Evolutionary conservation across 2,329 filamentous ascomycete species (phyloP), one percentile per base, ranked within the genome.

Genomic region (Parascedosporium putredinis): DNA sequence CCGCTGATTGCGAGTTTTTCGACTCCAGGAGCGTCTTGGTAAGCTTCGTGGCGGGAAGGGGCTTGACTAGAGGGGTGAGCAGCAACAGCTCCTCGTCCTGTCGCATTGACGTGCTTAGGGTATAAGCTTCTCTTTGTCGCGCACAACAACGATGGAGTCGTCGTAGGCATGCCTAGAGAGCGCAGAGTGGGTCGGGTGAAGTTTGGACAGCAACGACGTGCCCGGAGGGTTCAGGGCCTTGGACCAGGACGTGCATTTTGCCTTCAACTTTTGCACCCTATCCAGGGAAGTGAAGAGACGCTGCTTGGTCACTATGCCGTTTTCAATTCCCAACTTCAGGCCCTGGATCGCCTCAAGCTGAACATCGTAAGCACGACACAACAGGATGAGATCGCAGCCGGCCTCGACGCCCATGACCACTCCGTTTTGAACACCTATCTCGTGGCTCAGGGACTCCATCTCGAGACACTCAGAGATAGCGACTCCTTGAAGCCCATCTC

Each of bases 401-500:
- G 93, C 91, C 63, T 95, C 93, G 47, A 96, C 87, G 3, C 93
- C 93, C 89, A 96, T 96, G 57, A 97, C 88, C 1, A 91, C 95
- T 10, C 93, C 93, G 36, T 93, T 91, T 57, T 91, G 89, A 16
- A 98, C 89, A n/a, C 91, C 91, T 46, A 97, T 93, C 58, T 96
- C 94, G 61, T 95, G 88, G 55, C 88, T 93, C 7, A 97, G 76
- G 0, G 90, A 89, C 60, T 96, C 90, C 91, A 97, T 97, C 63
- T 96, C 91, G 6, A 97, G 70, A 56, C 91, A 97, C 62, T 97
- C 91, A 0, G 90, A 96, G 46, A 97, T 88, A 22, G 93, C 89
- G 2, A 97, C 90, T 1, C 91, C 91, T 46, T 88, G 79, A 58
- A 97, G 2, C 86, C 85, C 22, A 97, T 76, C 56, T 96, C 89